Conservation (phyloP, 140 eudicot genomes). For the Ambrosia hybrid region DNA sequence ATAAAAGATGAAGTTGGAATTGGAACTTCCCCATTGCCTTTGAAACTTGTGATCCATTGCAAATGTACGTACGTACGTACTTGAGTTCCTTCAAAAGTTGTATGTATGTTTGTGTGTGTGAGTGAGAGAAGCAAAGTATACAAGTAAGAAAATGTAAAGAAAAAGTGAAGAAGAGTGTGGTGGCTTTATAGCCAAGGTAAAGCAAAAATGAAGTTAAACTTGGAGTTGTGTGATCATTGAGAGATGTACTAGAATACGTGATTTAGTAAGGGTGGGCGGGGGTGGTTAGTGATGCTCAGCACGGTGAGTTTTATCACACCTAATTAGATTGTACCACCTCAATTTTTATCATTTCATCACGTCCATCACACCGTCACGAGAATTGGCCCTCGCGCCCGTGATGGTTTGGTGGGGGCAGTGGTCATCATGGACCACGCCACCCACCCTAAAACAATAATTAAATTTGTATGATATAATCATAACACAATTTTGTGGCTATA, state of each 20-base stretch:
- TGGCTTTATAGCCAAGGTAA: conserved; percentile 11
- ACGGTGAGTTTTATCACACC: too few relatives aligned
- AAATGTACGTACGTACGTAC: neutral
- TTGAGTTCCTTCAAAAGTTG: conserved; percentile 14
- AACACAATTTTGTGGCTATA: too few relatives aligned
- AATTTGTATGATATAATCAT: too few relatives aligned
- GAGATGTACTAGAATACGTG: neutral
- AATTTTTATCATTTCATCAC: too few relatives aligned
- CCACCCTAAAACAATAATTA: too few relatives aligned
- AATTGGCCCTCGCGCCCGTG: too few relatives aligned
- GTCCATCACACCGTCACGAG: too few relatives aligned
- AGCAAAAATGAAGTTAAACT: neutral
- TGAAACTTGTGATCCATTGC: conserved; percentile 37
- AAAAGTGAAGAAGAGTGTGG: conserved; percentile 4
- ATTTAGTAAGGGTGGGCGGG: too few relatives aligned
- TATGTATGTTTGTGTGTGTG: conserved; percentile 2
- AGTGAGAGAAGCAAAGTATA: neutral
- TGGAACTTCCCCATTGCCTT: conserved; percentile 33
- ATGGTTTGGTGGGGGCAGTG: too few relatives aligned
- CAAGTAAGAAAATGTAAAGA: conserved; percentile 15
- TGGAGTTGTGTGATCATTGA: neutral
- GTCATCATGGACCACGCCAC: too few relatives aligned
- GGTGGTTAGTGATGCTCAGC: too few relatives aligned
- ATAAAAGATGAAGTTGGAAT: conserved; percentile 39
- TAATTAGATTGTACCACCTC: too few relatives aligned